Evolutionary conservation across 2,329 filamentous ascomycete genomes (phyloP), one percentile per base, ranked within the genome.

Genomic region (Diaporthe helianthi): DNA sequence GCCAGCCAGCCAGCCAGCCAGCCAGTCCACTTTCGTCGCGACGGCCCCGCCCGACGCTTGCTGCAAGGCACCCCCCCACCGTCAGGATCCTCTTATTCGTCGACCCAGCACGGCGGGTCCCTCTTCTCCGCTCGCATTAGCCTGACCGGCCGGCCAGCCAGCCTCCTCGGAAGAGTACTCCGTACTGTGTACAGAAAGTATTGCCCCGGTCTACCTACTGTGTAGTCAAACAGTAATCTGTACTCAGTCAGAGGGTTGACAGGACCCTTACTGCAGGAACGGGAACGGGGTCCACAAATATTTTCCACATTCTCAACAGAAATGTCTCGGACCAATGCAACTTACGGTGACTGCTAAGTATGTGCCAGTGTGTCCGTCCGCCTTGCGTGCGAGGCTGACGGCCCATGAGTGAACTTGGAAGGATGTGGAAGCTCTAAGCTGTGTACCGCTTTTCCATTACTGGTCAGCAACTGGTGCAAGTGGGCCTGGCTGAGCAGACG

Each of bases 71-170:
- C 41, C 22, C 22, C 22, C 13, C 13, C 26, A 15, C 17, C 46
- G 22, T 61, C 54, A 44, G 10, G 54, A 31, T 19, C 54, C 46
- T 61, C 31, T 44, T 10, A 63, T 53, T 68, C 53, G 65, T 29
- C 36, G 55, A 68, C 67, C 67, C 67, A 68, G 67, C 52, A 64
- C 55, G 47, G 60, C 67, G 67, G 67, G 52, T 68, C 55, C 64
- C 47, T 65, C 19, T 19, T 24, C 29, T 33, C 36, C 24, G 24
- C 13, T 60, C 54, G 38, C 54, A 60, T 60, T 60, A 60, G 54
- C 54, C 53, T 33, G 31, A 36, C 53, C 53, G 15, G n/a, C 41
- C 36, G 17, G 36, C 36, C 36, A 38, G 36, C 36, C 36, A 38
- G 36, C 33, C 54, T 44, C 33, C 54, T 44, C 24, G 36, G 15